Evolutionary conservation across 2,329 filamentous ascomycete species (phyloP).

Genomic region (Myriosclerotinia scirpicola): DNA sequence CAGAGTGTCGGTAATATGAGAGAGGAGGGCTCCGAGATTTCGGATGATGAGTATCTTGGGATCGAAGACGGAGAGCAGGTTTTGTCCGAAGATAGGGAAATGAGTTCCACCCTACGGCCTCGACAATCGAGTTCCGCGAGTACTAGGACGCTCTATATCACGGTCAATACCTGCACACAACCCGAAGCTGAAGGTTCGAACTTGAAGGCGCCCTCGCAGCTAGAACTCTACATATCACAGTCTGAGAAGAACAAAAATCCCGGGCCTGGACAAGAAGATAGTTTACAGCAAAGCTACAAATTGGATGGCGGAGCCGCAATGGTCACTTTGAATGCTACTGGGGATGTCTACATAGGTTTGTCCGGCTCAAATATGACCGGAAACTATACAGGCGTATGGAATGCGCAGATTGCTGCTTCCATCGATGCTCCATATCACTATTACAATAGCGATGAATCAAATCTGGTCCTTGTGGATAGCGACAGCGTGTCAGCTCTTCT

Average conservation of each 20-base stretch:
- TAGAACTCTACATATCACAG: conserved; percentile 75
- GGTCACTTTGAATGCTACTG: conserved; percentile 59
- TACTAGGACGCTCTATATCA: conserved; percentile 63
- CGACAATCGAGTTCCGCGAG: conserved; percentile 29
- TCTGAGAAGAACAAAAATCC: conserved; percentile 63
- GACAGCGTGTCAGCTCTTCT: conserved; percentile 78
- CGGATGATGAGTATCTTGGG: conserved; percentile 14
- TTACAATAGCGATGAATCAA: conserved; percentile 49
- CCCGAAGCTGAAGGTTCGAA: conserved; percentile 48
- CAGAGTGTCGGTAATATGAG: conserved; percentile 26
- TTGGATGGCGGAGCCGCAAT: conserved; percentile 44
- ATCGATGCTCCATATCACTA: conserved; percentile 75
- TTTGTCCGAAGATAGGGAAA: neutral
- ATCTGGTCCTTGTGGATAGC: conserved; percentile 77
- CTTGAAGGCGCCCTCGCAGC: conserved; percentile 60
- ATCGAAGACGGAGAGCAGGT: conserved; percentile 7
- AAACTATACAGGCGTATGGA: conserved; percentile 63
- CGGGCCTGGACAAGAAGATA: conserved; percentile 50
- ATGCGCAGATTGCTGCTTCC: conserved; percentile 79
- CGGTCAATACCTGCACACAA: conserved; percentile 82
- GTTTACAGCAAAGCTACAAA: conserved; percentile 30
- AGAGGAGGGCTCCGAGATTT: conserved; percentile 19
- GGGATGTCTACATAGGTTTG: conserved; percentile 75
- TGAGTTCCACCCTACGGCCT: conserved; percentile 22
- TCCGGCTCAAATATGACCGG: conserved; percentile 62